Conservation (phyloP, 1,139 yeast species). For the Lodderomyces metapsilosis region DNA sequence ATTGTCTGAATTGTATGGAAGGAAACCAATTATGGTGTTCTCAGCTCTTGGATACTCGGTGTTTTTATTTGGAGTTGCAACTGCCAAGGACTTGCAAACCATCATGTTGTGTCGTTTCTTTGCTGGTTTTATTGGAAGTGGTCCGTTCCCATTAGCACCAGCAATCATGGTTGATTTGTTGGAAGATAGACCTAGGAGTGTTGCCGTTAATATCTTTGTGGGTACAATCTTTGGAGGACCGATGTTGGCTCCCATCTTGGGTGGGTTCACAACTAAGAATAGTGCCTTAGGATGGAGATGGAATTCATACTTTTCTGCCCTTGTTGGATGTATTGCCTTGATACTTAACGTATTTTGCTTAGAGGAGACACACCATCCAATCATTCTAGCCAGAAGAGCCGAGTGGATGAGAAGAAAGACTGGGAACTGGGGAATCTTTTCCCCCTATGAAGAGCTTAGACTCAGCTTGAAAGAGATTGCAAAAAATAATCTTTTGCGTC, state of each 20-base stretch:
- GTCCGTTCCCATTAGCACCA: conserved; percentile 41
- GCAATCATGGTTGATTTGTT: conserved; percentile 42
- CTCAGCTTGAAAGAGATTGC: conserved; percentile 61
- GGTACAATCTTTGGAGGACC: conserved; percentile 24
- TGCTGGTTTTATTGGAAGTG: conserved; percentile 40
- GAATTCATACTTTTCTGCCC: conserved; percentile 55
- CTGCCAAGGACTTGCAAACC: conserved; percentile 38
- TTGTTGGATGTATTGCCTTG: conserved; percentile 39
- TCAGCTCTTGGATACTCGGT: conserved; percentile 31
- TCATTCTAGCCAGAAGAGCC: conserved; percentile 53
- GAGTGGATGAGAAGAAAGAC: conserved; percentile 53
- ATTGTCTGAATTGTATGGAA: conserved; percentile 38
- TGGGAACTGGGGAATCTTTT: conserved; percentile 75
- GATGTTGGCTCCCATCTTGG: conserved; percentile 42
- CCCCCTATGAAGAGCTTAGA: conserved; percentile 74
- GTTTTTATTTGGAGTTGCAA: conserved; percentile 38
- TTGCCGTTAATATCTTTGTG: conserved; percentile 32
- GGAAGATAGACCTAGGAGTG: conserved; percentile 31
- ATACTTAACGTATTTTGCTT: conserved; percentile 26
- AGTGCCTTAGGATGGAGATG: conserved; percentile 53
- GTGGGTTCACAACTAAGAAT: conserved; percentile 35
- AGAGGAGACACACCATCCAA: conserved; percentile 48
- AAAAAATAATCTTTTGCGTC: conserved; percentile 68
- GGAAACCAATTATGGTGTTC: conserved; percentile 27
- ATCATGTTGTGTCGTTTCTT: conserved; percentile 41